Percentiles rank a stretch among this genome's conserved stretches.
Conservation (phyloP, 768 basidiomycete genomes). For the Thelephora aurantiotincta region DNA sequence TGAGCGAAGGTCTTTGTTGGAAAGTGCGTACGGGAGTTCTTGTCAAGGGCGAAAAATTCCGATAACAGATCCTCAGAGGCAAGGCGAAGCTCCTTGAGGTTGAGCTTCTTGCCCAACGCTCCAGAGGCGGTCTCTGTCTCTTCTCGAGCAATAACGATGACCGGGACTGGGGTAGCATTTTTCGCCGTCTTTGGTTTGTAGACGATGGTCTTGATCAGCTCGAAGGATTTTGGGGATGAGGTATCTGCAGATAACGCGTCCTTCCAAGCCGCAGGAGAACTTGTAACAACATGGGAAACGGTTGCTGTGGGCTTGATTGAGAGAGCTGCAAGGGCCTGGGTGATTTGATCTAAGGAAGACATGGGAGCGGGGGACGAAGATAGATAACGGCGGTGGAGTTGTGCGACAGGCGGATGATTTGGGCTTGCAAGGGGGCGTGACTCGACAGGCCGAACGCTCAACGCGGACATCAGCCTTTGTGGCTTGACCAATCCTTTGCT, state of each 20-base stretch:
- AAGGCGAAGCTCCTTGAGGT: constrained; percentile 76
- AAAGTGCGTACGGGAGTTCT: constrained; percentile 65
- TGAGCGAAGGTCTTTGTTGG: neutral
- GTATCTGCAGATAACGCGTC: constrained; percentile 44
- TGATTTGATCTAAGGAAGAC: constrained; percentile 20
- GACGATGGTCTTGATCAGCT: constrained; percentile 77
- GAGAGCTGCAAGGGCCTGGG: constrained; percentile 32
- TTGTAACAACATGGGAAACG: constrained; percentile 45
- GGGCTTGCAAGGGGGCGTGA: constrained; percentile 8
- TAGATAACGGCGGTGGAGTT: constrained; percentile 1
- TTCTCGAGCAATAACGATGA: constrained; percentile 79
- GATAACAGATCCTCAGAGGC: constrained; percentile 77
- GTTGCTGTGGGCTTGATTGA: constrained; percentile 38
- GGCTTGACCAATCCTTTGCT: neutral
- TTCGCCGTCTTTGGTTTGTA: constrained; percentile 98
- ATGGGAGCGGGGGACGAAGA: constrained; percentile 15
- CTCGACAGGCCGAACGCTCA: constrained; percentile 1
- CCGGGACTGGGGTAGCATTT: constrained; percentile 66
- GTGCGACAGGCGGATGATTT: constrained; percentile 2
- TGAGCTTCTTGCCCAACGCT: constrained; percentile 64
- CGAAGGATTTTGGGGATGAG: constrained; percentile 42
- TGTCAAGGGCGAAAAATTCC: constrained; percentile 74
- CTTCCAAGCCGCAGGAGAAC: constrained; percentile 66
- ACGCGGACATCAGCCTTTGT: constrained; percentile 14
- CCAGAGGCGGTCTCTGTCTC: constrained; percentile 71